Evolutionary conservation across 2,329 filamentous ascomycete genomes (phyloP), one percentile per base, ranked within the genome.

Genomic region (Fusarium haematococcum): DNA sequence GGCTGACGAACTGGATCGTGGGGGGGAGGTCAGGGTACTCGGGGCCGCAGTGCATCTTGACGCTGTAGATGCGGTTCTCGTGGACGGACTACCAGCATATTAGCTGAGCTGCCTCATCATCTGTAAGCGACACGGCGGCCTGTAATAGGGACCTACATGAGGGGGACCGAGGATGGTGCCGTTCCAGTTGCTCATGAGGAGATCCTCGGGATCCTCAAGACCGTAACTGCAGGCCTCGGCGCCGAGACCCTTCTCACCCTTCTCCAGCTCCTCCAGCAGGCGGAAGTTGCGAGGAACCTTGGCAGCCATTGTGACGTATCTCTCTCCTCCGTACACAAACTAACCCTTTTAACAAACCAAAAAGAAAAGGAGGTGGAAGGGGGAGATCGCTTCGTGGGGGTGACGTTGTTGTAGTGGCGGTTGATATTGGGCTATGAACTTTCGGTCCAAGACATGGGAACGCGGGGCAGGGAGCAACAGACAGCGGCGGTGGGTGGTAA

Each of bases 181-280:
- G 81, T 97, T 98, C 97, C 97, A 99, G 88, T 98, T 95, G 74
- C 94, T 96, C 95, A 99, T 98, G 84, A 97, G 91, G 75, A 98
- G 90, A 81, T 99, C 97, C 81, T 98, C 95, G 57, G 94, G 92
- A 83, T 98, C 95, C 75, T 96, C 95, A 66, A 99, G 90, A 79
- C 97, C 97, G 79, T 98, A 98, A 52, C 97, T 98, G 87, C 96
- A 98, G 71, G 95, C 95, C 87, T 98, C 97, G 83, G 96, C 95
- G 81, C 97, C 96, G 74, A 97, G 89, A 71, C 97, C 97, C 86
- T 99, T 99, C 88, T 99, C 97, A 81, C 97, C 97, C 88, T 98
- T 98, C 88, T 99, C 97, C 23, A 99, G 90, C 91, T 99, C 97
- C 84, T 98, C 97, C 67, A 99, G 89, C 76, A 99, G 91, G 81